Conservation (phyloP, 2,329 filamentous ascomycete genomes). For the Diaporthe ilicicola region DNA sequence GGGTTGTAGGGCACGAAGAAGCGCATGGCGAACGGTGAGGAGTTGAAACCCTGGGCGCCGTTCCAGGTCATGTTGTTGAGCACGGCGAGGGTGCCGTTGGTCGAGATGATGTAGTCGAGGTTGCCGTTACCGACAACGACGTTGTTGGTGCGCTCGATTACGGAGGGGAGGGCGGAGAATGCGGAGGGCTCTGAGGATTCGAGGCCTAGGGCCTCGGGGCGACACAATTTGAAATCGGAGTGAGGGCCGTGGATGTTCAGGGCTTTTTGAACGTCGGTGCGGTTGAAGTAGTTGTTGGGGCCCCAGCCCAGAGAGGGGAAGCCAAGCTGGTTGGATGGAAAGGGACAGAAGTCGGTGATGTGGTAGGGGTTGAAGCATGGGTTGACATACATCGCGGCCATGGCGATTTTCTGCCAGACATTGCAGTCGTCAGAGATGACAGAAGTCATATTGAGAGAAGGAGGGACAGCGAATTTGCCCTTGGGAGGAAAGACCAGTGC, state of each 20-base stretch:
- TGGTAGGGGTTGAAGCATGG: constrained; percentile 72
- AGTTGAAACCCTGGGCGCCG: constrained; percentile 70
- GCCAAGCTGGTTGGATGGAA: constrained; percentile 39
- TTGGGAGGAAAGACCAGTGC: constrained; percentile 54
- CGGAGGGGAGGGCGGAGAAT: constrained; percentile 9
- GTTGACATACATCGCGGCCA: constrained; percentile 64
- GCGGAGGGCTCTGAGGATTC: constrained; percentile 10
- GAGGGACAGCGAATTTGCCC: constrained; percentile 30
- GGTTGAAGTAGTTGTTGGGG: constrained; percentile 34
- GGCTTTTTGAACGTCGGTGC: constrained; percentile 30
- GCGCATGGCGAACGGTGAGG: constrained; percentile 46
- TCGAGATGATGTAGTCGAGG: constrained; percentile 64
- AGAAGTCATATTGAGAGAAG: neutral
- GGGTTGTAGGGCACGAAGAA: constrained; percentile 32
- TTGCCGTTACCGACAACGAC: constrained; percentile 28
- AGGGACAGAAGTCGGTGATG: constrained; percentile 61
- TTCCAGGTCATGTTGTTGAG: constrained; percentile 80
- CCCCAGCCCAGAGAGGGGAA: constrained; percentile 32
- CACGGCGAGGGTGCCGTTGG: constrained; percentile 69
- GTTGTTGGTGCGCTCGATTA: constrained; percentile 31
- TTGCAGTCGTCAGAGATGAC: constrained; percentile 41
- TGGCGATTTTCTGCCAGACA: constrained; percentile 56
- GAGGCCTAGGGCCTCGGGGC: neutral
- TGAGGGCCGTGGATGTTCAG: constrained; percentile 21
- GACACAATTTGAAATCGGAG: constrained; percentile 26